Base-by-base conservation (phyloP, 805 yeast species). In the Myxozyma udenii region DNA sequence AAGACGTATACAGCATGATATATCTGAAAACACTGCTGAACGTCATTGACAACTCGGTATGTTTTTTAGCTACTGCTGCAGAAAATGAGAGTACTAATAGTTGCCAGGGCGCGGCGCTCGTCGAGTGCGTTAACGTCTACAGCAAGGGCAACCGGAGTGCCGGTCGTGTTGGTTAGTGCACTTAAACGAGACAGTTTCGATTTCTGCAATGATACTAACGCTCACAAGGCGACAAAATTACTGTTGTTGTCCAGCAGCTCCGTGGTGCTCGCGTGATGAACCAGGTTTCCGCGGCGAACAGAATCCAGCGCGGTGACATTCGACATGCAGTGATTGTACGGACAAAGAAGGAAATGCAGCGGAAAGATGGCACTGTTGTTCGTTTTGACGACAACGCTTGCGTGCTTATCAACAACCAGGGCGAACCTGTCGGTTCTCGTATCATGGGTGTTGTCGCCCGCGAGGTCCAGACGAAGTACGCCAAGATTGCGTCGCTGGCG, bases 311-410 rank as follows among this genome's bases (percentile, higher is more conserved):
- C 72, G 95, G 97, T 62, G 98, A 93, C 66, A 87, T 93, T 48
- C 85, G 93, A 53, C 91, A 95, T 65, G 98, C 97, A 3, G 91
- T 93, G 26, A 85, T 93, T 39, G 97, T 90, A 18, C 83, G 98
- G 70, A 88, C 97, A 0, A 89, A 84, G 71, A 88, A 88, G 58
- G 80, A 81, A 48, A 79, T 79, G 57, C 77, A 77, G 63, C 80
- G 98, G 66, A 77, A 83, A 2, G 98, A 93, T 67, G 98, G 98
- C 2, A 78, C 95, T 1, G 81, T 81, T 21, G 78, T 93, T 25
- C 75, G 85, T 61, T 93, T 93, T 67, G 96, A 90, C 67, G 98
- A 93, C 71, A 93, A 91, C 68, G 98, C 98, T 1, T 90, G 98
- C 73, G 98, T 93, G 30, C 77, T 93, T 64, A 80, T 91, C 57